Evolutionary conservation across 768 basidiomycete species (phyloP).

Genomic region (Nidularia pulvinata): DNA sequence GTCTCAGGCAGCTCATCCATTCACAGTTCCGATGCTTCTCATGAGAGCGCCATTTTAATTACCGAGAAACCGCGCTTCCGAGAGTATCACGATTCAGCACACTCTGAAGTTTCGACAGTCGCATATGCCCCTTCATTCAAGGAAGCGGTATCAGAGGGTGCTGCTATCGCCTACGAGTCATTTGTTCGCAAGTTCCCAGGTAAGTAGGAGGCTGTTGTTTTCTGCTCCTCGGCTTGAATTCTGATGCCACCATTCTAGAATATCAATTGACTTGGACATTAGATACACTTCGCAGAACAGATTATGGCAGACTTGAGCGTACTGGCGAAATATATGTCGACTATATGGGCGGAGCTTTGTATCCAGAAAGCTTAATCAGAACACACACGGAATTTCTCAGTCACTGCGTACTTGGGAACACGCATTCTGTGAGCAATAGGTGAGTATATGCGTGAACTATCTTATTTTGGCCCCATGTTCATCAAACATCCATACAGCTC

Average conservation of each 20-base stretch:
- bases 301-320: slow-evolving; percentile 59
- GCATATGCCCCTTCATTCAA: slow-evolving; percentile 22
- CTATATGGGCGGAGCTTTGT: slow-evolving; percentile 84
- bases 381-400: slow-evolving; percentile 72
- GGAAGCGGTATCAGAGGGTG: slow-evolving; percentile 27
- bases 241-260: slow-evolving; percentile 26
- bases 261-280: slow-evolving; percentile 72
- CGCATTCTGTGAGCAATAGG: slow-evolving; percentile 85
- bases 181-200: slow-evolving; percentile 48
- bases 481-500: slow-evolving; percentile 46
- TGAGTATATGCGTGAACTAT: slow-evolving; percentile 35
- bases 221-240: not conserved
- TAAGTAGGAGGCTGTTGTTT: slow-evolving; percentile 7
- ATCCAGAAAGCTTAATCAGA: slow-evolving; percentile 75
- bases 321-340: slow-evolving; percentile 79
- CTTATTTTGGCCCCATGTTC: slow-evolving; percentile 3
- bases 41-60: slow-evolving; percentile 34
- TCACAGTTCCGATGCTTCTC: slow-evolving; percentile 30
- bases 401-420: slow-evolving; percentile 73
- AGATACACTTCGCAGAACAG: slow-evolving; percentile 63
- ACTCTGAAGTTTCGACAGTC: slow-evolving; percentile 11
- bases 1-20: slow-evolving; percentile 29
- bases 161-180: slow-evolving; percentile 38
- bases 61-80: slow-evolving; percentile 20
- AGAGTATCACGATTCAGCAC: slow-evolving; percentile 18